These are phyloP conservation scores for Termitomyces sp. DNA, from an alignment of 768 basidiomycete genomes.

Conservation along the genomic window DNA sequence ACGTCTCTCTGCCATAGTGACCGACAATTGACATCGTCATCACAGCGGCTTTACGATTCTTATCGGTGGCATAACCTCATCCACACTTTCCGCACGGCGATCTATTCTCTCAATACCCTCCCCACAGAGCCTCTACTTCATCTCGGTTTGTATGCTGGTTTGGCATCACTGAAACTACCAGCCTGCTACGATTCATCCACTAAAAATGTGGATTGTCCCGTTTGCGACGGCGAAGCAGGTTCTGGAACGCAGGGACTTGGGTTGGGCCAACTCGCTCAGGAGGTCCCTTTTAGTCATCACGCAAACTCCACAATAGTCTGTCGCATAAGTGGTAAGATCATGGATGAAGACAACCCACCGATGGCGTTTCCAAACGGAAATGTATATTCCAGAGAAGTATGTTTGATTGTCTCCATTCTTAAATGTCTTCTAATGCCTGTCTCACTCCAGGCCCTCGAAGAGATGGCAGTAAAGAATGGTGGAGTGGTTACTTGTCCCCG, in stretches of 20 bases:
- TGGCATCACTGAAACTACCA: constrained; percentile 87
- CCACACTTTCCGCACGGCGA: constrained; percentile 78
- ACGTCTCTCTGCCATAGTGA: neutral
- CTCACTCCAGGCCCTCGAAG: constrained; percentile 73
- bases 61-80: constrained; percentile 76
- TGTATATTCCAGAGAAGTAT: constrained; percentile 91
- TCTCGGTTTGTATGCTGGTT: constrained; percentile 87
- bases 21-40: constrained; percentile 5
- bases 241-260: constrained; percentile 41
- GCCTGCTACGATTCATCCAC: constrained; percentile 66
- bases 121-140: constrained; percentile 86
- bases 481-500: constrained; percentile 85
- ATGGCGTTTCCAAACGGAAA: constrained; percentile 89
- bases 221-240: constrained; percentile 66
- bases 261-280: constrained; percentile 72
- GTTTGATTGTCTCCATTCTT: constrained; percentile 22
- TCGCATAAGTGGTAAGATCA: constrained; percentile 85
- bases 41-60: constrained; percentile 79
- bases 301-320: constrained; percentile 96
- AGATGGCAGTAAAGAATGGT: constrained; percentile 80
- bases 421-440: constrained; percentile 9
- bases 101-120: constrained; percentile 84
- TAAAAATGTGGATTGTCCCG: constrained; percentile 86
- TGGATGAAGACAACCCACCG: constrained; percentile 93
- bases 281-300: constrained; percentile 92